Evolutionary conservation across 805 yeast genomes (phyloP).

Genomic region (Limtongozyma cylindracea): DNA sequence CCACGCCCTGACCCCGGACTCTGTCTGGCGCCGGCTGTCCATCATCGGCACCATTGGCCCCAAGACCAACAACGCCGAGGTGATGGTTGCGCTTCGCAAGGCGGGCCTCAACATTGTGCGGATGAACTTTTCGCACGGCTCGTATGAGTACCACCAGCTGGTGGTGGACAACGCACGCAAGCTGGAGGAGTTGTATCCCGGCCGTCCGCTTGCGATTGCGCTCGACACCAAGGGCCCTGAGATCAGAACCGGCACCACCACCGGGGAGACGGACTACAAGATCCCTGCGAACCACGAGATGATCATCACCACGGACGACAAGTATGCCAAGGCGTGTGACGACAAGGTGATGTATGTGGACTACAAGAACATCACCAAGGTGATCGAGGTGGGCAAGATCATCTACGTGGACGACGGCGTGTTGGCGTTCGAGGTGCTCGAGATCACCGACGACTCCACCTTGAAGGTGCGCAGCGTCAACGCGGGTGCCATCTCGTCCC

Average conservation of each 20-base stretch:
- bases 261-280: constrained; percentile 56
- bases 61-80: constrained; percentile 78
- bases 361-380: constrained; percentile 92
- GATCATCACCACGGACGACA: constrained; percentile 80
- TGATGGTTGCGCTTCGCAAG: constrained; percentile 67
- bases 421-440: constrained; percentile 75
- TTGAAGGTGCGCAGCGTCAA: constrained; percentile 75
- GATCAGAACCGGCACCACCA: constrained; percentile 94
- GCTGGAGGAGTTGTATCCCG: constrained; percentile 73
- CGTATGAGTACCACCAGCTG: constrained; percentile 91
- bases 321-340: constrained; percentile 45
- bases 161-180: constrained; percentile 92
- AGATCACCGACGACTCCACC: constrained; percentile 56
- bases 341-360: constrained; percentile 73
- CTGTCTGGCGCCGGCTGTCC: constrained; percentile 74
- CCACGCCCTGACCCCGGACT: constrained; percentile 48
- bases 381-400: constrained; percentile 65
- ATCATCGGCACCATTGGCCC: constrained; percentile 99
- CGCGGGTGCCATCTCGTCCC: constrained; percentile 89
- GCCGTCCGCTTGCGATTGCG: constrained; percentile 96
- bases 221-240: constrained; percentile 99
- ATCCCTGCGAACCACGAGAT: constrained; percentile 71
- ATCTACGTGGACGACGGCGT: constrained; percentile 97
- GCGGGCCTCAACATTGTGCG: constrained; percentile 96
- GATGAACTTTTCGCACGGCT: constrained; percentile 98